Conservation (phyloP, 2,329 filamentous ascomycete genomes). For the Dactylellina cionopaga region DNA sequence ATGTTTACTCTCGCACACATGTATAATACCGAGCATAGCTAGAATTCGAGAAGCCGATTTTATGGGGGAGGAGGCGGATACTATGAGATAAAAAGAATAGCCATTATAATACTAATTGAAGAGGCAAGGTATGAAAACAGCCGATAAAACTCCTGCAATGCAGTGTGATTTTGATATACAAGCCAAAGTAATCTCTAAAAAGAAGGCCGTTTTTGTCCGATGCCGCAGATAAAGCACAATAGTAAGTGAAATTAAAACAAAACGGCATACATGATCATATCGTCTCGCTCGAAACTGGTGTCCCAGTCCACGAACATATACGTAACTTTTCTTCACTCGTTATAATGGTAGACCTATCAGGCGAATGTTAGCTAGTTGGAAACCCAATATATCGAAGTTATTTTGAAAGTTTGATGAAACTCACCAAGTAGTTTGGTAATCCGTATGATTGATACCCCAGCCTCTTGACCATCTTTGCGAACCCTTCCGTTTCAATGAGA, state of each 20-base stretch:
- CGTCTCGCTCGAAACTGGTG: no score
- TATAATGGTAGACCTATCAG: constrained; percentile 83
- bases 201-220: no score
- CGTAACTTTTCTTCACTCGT: no score
- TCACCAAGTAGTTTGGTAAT: constrained; percentile 95
- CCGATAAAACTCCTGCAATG: constrained; percentile 21
- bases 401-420: no score
- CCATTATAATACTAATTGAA: no score
- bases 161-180: constrained; percentile 20
- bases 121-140: background rate
- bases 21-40: no score
- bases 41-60: no score
- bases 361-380: constrained; percentile 31
- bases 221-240: background rate
- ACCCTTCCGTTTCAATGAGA: constrained; percentile 96
- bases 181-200: background rate
- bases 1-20: no score
- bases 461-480: constrained; percentile 93
- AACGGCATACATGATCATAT: constrained; percentile 17
- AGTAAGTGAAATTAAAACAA: background rate
- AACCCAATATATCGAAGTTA: background rate
- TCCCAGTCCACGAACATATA: no score
- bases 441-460: constrained; percentile 86
- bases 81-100: no score
- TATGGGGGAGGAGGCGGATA: no score